A percentile compares a stretch with the other conserved stretches of the same genome.
These are phyloP conservation scores for Cladophialophora psammophila DNA, from an alignment of 2,329 filamentous ascomycete species.

Conservation along the genomic window DNA sequence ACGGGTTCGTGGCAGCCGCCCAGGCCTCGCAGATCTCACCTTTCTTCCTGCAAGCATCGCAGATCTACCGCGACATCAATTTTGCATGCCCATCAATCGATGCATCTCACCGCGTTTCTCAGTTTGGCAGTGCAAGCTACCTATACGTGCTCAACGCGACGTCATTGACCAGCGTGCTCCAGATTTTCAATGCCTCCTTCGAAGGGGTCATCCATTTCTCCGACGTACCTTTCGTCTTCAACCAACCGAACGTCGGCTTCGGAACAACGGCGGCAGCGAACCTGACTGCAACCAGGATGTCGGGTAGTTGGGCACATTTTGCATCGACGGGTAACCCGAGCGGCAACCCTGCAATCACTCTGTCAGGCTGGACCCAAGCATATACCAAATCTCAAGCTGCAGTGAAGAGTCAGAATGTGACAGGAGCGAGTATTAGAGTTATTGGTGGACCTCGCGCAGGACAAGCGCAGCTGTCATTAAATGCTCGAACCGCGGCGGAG, in stretches of 20 bases:
- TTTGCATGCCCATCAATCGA: conserved; percentile 30
- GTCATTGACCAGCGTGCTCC: conserved; percentile 19
- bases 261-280: conserved; percentile 27
- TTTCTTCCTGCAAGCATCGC: conserved; percentile 26
- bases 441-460: conserved; percentile 28
- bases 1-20: conserved; percentile 20
- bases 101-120: conserved; percentile 23
- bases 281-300: conserved; percentile 24
- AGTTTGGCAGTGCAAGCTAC: conserved; percentile 20
- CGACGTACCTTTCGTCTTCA: conserved; percentile 28
- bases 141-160: conserved; percentile 28
- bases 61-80: conserved; percentile 30
- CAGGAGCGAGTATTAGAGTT: conserved; percentile 16
- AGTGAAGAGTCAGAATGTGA: conserved; percentile 16
- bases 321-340: conserved; percentile 22
- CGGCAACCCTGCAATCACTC: conserved; percentile 16
- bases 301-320: conserved; percentile 28
- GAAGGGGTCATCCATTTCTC: conserved; percentile 29
- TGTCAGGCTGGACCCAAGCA: conserved; percentile 23
- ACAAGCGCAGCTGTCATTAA: conserved; percentile 12
- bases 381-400: conserved; percentile 17
- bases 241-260: conserved; percentile 25
- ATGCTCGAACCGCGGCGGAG: conserved; percentile 7
- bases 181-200: conserved; percentile 23
- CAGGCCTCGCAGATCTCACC: conserved; percentile 15